A percentile compares a stretch with the other conserved stretches of the same genome.
Conservation (phyloP, 371 early-diverging fungal species). For the Mortierella sp. region DNA sequence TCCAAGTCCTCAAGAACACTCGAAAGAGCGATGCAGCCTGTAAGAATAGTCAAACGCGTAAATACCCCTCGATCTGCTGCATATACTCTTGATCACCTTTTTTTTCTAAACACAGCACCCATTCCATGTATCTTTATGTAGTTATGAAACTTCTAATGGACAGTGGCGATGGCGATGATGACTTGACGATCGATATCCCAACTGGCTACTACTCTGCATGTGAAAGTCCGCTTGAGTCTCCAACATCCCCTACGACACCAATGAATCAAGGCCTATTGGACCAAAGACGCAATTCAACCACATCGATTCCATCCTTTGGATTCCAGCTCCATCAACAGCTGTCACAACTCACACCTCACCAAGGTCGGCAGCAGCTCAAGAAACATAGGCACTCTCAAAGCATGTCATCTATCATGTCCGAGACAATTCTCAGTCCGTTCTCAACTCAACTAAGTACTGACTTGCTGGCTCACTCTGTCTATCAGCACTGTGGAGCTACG, state of each 20-base stretch:
- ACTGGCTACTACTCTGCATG: constrained; percentile 20
- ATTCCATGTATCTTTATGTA: constrained; percentile 19
- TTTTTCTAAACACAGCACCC: background rate
- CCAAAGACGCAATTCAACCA: constrained; percentile 33
- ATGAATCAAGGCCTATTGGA: background rate
- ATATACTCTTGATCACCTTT: no score
- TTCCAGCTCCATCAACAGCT: constrained; percentile 16
- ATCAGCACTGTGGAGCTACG: constrained; percentile 11
- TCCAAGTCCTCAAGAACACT: constrained; percentile 83
- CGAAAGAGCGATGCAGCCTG: constrained; percentile 71
- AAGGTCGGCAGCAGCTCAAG: constrained; percentile 11
- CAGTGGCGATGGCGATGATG: constrained; percentile 59
- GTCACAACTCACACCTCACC: constrained; percentile 1
- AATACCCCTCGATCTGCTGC: background rate
- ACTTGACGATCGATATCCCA: constrained; percentile 33
- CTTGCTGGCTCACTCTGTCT: constrained; percentile 8
- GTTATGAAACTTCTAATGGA: constrained; percentile 72
- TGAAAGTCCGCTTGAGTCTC: constrained; percentile 28
- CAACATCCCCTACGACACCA: constrained; percentile 21
- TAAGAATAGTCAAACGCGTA: constrained; percentile 38
- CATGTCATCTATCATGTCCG: constrained; percentile 38
- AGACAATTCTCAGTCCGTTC: constrained; percentile 10
- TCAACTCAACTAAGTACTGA: background rate
- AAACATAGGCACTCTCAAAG: constrained; percentile 43
- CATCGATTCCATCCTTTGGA: constrained; percentile 21